Percentiles rank a stretch among this genome's conserved stretches.
Evolutionary conservation across 2,329 filamentous ascomycete genomes (phyloP).

Genomic region (Phialocephala subalpina): DNA sequence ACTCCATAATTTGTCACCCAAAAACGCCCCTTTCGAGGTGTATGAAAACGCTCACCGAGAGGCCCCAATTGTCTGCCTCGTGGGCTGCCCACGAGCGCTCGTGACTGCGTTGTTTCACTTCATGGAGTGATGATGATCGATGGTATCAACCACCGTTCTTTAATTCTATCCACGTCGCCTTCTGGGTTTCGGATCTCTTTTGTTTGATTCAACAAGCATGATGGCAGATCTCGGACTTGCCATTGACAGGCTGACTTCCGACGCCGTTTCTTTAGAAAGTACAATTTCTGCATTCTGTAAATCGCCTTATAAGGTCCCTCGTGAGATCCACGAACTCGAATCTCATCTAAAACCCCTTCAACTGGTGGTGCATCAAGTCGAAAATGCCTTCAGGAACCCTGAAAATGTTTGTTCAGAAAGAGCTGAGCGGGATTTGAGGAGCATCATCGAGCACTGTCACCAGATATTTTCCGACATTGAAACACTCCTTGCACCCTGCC

Average conservation of each 20-base stretch:
- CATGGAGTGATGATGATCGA: no score
- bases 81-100: no score
- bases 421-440: background rate
- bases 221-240: background rate
- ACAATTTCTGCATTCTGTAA: background rate
- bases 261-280: background rate
- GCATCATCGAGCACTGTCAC: background rate
- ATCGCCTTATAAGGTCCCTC: background rate
- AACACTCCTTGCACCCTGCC: background rate
- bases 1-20: no score
- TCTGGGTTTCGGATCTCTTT: no score
- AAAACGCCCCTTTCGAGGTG: no score
- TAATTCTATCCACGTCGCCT: no score
- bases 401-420: background rate
- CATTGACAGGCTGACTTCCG: background rate
- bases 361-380: background rate
- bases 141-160: no score
- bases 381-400: background rate
- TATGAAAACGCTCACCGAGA: no score
- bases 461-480: background rate
- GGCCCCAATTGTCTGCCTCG: no score
- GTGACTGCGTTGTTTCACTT: no score
- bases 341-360: background rate
- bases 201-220: no score
- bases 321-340: background rate